A percentile compares a stretch with the other conserved stretches of the same genome.
Conservation (phyloP, 2,329 filamentous ascomycete species). For the Macroventuria anomochaeta region DNA sequence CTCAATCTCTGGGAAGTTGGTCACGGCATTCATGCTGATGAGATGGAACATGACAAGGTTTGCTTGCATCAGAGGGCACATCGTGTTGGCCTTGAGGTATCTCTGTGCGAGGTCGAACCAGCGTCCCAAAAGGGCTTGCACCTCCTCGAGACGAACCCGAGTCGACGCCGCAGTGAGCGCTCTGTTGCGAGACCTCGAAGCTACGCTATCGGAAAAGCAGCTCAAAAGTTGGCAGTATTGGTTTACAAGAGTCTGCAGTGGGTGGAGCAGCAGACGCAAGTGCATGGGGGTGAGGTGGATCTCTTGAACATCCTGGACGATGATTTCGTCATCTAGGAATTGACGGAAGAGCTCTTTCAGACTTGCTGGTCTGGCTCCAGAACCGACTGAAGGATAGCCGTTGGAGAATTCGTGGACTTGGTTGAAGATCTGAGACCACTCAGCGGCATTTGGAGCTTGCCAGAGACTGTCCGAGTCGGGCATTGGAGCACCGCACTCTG, state of each 20-base stretch:
- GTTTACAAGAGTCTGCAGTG: slow-evolving; percentile 69
- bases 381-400: slow-evolving; percentile 61
- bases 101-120: slow-evolving; percentile 71
- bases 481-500: slow-evolving; percentile 69
- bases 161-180: slow-evolving; percentile 66
- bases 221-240: slow-evolving; percentile 70
- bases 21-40: slow-evolving; percentile 71
- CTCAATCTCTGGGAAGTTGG: slow-evolving; percentile 72
- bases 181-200: slow-evolving; percentile 54
- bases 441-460: slow-evolving; percentile 63
- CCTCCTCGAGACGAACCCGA: slow-evolving; percentile 67
- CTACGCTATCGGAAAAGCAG: slow-evolving; percentile 66
- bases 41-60: slow-evolving; percentile 74
- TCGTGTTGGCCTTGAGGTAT: slow-evolving; percentile 62
- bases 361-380: slow-evolving; percentile 62
- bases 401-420: slow-evolving; percentile 63
- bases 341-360: slow-evolving; percentile 71
- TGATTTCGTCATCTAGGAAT: slow-evolving; percentile 69
- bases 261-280: slow-evolving; percentile 71
- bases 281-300: slow-evolving; percentile 63
- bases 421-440: slow-evolving; percentile 67
- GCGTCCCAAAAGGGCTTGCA: slow-evolving; percentile 67
- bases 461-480: slow-evolving; percentile 69
- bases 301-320: slow-evolving; percentile 54
- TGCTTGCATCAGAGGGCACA: slow-evolving; percentile 66